Base-by-base conservation (phyloP, 768 basidiomycete species). In the Lyophyllum shimeji region DNA sequence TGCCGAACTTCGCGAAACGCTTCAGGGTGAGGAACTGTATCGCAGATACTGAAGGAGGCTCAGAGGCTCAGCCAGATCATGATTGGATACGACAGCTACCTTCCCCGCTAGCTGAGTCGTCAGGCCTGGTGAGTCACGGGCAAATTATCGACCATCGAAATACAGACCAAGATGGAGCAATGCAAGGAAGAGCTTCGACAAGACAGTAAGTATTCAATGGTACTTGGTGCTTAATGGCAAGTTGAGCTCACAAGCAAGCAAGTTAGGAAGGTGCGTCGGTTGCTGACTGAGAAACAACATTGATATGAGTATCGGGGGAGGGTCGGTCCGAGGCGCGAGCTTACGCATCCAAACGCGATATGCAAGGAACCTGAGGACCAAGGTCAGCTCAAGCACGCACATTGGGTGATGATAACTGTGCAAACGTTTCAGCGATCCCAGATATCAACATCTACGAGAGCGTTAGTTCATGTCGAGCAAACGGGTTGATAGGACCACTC, bases 341-440 rank as follows among this genome's bases (percentile, higher is more conserved):
- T 24, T 52, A 71, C 71, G 56, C 56, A 65, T 65, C 65, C 67
- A 71, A 20, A 72, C 70, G 17, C 68, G 65, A 48, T 67, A 67
- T 2, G 67, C 64, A 15, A 72, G 59, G 54, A 72, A 72, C 20
- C 69, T 72, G 47, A 5, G 31, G 46, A 9, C 17, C 43, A 18
- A 37, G 21, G 13, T 44, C 21, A 44, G 43, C 12, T 23, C 11
- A 45, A 54, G 11, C 40, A n/a, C n/a, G n/a, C n/a, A n/a, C n/a
- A n/a, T n/a, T 56, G 42, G 55, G 46, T 20, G 18, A 21, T n/a
- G 13, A 45, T 34, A 29, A 56, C 50, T 3, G 7, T 37, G 52
- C 64, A 39, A 48, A 72, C 71, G 64, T 63, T 62, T 71, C 71
- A 25, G 69, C 62, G 20, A 72, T 61, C 24, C 63, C 71, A n/a